Percentiles rank a stretch among this genome's conserved stretches.
phyloP scores from a whole-genome alignment of 225 moss, liverwort and hornwort genomes.

The Physcomitrium patens region DNA sequence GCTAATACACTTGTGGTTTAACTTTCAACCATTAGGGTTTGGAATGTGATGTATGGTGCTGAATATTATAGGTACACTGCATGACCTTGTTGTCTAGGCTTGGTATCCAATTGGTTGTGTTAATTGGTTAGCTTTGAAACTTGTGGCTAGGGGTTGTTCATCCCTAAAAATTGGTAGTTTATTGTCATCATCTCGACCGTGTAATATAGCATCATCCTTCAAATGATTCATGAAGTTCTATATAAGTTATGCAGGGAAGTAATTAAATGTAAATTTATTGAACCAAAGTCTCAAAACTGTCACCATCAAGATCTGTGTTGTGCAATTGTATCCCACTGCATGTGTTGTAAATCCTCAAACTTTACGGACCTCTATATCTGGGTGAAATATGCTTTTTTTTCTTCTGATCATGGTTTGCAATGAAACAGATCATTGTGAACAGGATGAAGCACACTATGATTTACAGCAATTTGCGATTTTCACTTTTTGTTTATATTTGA shows the following conservation, averaged over 20 bases:
- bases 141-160: background rate
- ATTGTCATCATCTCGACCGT: conserved; percentile 40
- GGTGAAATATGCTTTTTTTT: background rate
- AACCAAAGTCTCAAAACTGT: conserved; percentile 51
- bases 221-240: conserved; percentile 32
- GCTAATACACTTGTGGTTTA: conserved; percentile 23
- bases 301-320: conserved; percentile 47
- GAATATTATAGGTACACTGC: conserved; percentile 29
- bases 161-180: conserved; percentile 28
- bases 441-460: too few relatives aligned
- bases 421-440: too few relatives aligned
- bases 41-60: conserved; percentile 40
- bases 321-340: conserved; percentile 36
- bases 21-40: conserved; percentile 34
- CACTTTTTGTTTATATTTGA: too few relatives aligned
- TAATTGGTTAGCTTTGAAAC: conserved; percentile 31
- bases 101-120: conserved; percentile 42
- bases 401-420: too few relatives aligned
- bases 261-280: conserved; percentile 49
- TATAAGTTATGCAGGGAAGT: conserved; percentile 35
- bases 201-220: conserved; percentile 37
- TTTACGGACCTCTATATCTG: conserved; percentile 13
- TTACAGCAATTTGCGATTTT: too few relatives aligned
- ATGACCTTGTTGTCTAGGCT: conserved; percentile 32
- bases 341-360: conserved; percentile 39